Conservation (phyloP, 2,329 filamentous ascomycete genomes). For the Chrysosphaeria jannelii region DNA sequence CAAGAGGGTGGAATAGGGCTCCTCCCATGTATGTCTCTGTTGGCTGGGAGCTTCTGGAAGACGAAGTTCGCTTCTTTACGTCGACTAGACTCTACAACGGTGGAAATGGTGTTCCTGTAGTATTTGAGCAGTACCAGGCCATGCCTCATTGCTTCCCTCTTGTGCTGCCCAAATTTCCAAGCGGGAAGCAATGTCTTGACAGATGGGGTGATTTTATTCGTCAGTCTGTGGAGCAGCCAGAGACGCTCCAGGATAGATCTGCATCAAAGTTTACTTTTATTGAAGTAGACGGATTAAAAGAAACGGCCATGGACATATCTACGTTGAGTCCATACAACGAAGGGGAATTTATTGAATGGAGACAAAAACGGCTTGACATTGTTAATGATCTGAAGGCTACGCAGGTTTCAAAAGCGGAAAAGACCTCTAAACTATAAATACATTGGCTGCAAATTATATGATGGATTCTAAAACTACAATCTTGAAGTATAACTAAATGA, state of each 20-base stretch:
- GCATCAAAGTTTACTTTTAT: conserved; percentile 14
- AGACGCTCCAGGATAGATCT: conserved; percentile 1
- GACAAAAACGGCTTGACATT: no score
- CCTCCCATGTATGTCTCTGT: conserved; percentile 38
- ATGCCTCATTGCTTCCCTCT: conserved; percentile 53
- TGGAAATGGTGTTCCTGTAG: conserved; percentile 25
- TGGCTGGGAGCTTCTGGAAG: conserved; percentile 41
- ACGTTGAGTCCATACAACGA: no score
- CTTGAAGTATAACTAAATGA: no score
- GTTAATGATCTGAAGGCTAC: no score
- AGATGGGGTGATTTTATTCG: conserved; percentile 25
- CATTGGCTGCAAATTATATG: no score
- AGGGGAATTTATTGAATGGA: no score
- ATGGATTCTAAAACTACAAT: no score
- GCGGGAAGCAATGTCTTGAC: conserved; percentile 19
- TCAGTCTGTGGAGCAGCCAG: conserved; percentile 4
- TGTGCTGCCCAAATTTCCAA: conserved; percentile 17
- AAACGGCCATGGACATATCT: conserved; percentile 18
- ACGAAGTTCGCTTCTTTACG: conserved; percentile 33
- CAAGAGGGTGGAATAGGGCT: conserved; percentile 22
- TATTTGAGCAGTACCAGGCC: conserved; percentile 43
- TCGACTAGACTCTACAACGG: conserved; percentile 18
- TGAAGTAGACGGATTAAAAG: conserved; percentile 7
- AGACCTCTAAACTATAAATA: no score
- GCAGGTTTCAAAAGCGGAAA: no score